Evolutionary conservation across 192 early-diverging fungal species (phyloP).

Genomic region (Gigaspora rosea): DNA sequence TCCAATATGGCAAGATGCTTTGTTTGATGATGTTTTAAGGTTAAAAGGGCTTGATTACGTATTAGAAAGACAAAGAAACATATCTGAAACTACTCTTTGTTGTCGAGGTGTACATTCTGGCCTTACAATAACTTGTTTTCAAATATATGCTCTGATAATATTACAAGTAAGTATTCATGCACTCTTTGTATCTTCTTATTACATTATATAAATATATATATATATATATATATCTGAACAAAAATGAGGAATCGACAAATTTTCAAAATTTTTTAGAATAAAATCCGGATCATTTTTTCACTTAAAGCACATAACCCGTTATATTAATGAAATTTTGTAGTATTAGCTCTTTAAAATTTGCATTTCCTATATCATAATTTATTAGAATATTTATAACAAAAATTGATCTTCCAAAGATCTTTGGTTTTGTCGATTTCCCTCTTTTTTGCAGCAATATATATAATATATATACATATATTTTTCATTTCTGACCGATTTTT

Average conservation of each 20-base stretch:
- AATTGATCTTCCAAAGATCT: too few relatives aligned
- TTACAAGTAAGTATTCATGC: background rate
- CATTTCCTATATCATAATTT: too few relatives aligned
- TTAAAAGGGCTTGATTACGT: constrained; percentile 47
- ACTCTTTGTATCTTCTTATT: too few relatives aligned
- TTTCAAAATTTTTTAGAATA: too few relatives aligned
- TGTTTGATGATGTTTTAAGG: constrained; percentile 58
- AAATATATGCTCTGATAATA: constrained; percentile 35
- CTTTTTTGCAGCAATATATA: background rate
- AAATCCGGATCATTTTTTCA: too few relatives aligned
- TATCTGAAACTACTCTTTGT: constrained; percentile 41
- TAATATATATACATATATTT: background rate
- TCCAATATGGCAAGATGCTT: constrained; percentile 58
- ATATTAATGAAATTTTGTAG: too few relatives aligned
- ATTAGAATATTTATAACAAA: too few relatives aligned
- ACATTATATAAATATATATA: background rate
- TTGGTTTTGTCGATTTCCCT: too few relatives aligned
- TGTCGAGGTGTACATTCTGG: constrained; percentile 50
- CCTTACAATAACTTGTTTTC: constrained; percentile 42
- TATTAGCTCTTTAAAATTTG: background rate
- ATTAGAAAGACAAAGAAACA: constrained; percentile 43
- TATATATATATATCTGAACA: background rate
- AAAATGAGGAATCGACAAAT: too few relatives aligned
- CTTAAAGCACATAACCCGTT: too few relatives aligned
- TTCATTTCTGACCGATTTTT: constrained; percentile 7